Evolutionary conservation across 345 rosid species (phyloP).

Genomic region (Citrus hindsii): DNA sequence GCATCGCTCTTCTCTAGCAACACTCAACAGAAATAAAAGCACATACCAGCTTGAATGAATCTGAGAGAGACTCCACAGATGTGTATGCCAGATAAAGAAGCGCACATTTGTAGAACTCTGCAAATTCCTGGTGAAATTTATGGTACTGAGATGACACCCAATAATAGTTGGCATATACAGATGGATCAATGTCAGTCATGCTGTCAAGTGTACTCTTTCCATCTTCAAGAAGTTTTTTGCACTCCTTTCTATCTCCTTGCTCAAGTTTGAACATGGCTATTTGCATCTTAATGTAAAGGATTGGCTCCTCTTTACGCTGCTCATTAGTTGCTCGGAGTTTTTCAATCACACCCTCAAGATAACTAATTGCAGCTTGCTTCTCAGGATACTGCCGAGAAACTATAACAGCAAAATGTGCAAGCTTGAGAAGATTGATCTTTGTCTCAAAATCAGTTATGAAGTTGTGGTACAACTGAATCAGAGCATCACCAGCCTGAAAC

Average conservation of each 20-base stretch:
- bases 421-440: conserved; percentile 96
- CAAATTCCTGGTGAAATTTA: conserved; percentile 79
- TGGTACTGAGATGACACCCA: conserved; percentile 95
- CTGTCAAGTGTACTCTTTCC: conserved; percentile 83
- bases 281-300: conserved; percentile 87
- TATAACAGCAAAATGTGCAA: conserved; percentile 91
- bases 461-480: conserved; percentile 86
- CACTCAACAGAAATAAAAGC: background rate
- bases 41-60: conserved; percentile 88
- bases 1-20: background rate
- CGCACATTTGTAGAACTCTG: conserved; percentile 90
- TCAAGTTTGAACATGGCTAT: conserved; percentile 83
- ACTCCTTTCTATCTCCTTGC: conserved; percentile 83
- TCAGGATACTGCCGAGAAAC: conserved; percentile 88
- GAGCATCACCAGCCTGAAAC: conserved; percentile 86
- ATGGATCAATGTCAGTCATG: conserved; percentile 98
- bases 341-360: conserved; percentile 83
- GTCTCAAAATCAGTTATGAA: conserved; percentile 97
- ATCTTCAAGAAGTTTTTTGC: conserved; percentile 88
- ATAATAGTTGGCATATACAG: conserved; percentile 81
- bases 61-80: conserved; percentile 88
- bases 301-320: conserved; percentile 77
- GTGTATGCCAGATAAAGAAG: conserved; percentile 96
- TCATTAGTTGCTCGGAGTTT: conserved; percentile 78
- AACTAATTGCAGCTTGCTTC: conserved; percentile 89